Evolutionary conservation across 208 protist genomes (phyloP), one percentile per base, ranked within the genome.

Genomic region (Sergeia podlipaevii): DNA sequence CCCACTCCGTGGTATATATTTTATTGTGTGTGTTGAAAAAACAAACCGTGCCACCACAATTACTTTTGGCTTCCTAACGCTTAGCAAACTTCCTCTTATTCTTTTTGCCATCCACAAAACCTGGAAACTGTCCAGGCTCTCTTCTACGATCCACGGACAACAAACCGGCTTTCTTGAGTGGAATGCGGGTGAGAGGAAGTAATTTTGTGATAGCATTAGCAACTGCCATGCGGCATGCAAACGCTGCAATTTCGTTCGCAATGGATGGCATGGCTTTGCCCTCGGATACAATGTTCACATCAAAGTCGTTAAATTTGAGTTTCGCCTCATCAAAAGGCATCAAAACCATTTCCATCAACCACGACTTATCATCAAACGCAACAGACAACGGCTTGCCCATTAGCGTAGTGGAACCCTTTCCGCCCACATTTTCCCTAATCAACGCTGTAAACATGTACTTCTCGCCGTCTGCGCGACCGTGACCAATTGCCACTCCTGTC

Each of bases 241-340:
- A 89, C 0, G 82, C 78, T 0, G 83, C 84, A 60, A 95, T 89
- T 18, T 91, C 81, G 43, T 95, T 90, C 7, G 81, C 88, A 23
- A 90, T 70, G 23, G 80, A 90, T 23, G 85, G 88, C 72, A 85
- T 85, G 15, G 84, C 80, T 47, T 91, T 87, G 20, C 84, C 84
- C 47, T 95, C 84, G 4, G 77, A 79, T 21, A 92, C 64, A 45
- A 95, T 77, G 27, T 81, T 85, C 2, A 92, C 77, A 51, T 95
- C 88, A 61, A 95, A 95, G 43, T 95, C 88, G 44, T 70, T 74
- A 36, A 80, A 91, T 38, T 91, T 63, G 18, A 95, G 68, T 18
- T 77, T 85, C 3, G 84, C 88, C 54, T 95, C 88, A 43, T 95
- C 88, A 67, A 95, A 95, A 3, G 85, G 84, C 77, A 86, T 87